Percentiles rank a stretch among this genome's conserved stretches.
These are phyloP conservation scores for Lyophyllum semitale DNA, from an alignment of 768 basidiomycete species.

Conservation along the genomic window DNA sequence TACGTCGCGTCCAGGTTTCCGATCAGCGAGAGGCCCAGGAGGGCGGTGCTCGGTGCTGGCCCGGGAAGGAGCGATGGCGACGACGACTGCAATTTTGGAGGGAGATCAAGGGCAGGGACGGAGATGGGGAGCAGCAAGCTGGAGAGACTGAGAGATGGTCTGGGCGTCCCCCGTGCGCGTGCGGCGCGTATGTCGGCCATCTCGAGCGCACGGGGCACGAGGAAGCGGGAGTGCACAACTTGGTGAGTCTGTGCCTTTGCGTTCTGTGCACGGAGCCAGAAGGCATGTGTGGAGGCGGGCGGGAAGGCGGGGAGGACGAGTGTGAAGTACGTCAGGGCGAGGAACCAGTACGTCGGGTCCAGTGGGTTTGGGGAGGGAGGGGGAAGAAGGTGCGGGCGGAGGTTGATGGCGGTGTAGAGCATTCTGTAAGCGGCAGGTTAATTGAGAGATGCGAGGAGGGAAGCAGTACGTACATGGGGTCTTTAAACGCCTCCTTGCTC, in stretches of 20 bases:
- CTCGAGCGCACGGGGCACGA: constrained; percentile 48
- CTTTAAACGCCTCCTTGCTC: constrained; percentile 24
- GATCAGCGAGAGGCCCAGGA: constrained; percentile 68
- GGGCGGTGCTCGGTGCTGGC: constrained; percentile 27
- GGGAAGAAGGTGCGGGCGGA: constrained; percentile 49
- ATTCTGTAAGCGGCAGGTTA: constrained; percentile 34
- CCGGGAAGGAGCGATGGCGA: constrained; percentile 13
- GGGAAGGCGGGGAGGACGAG: constrained; percentile 64
- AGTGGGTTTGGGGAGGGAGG: constrained; percentile 24
- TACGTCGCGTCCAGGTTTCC: constrained; percentile 71
- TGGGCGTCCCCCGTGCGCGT: constrained; percentile 24
- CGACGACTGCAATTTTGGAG: neutral
- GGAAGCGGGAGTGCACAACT: constrained; percentile 51
- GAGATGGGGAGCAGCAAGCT: neutral
- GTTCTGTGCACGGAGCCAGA: constrained; percentile 60
- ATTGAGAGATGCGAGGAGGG: no score
- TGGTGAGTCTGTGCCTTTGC: constrained; percentile 54
- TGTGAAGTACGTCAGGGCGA: constrained; percentile 66
- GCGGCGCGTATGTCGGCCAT: constrained; percentile 51
- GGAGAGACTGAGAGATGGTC: neutral
- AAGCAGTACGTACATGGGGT: constrained; percentile 19
- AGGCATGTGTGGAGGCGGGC: constrained; percentile 39
- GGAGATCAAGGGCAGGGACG: neutral
- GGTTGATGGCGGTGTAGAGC: constrained; percentile 72
- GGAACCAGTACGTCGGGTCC: constrained; percentile 56